A percentile compares a stretch with the other conserved stretches of the same genome.
Evolutionary conservation across 2,329 filamentous ascomycete genomes (phyloP).

Genomic region (Aureobasidium sp.): DNA sequence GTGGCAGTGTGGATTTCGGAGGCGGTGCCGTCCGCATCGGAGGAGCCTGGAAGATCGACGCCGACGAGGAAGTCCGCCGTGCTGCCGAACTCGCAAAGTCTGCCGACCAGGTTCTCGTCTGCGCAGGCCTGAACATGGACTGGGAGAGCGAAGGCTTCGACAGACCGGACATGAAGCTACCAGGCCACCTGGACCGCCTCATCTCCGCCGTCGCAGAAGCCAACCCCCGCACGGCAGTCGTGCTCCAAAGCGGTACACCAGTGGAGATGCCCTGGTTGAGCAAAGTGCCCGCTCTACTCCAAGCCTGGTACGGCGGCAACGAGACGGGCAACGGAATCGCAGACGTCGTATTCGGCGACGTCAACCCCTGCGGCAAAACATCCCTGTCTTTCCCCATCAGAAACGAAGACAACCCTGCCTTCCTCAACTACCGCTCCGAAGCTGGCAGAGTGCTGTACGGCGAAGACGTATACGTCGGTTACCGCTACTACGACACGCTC

Average conservation of each 20-base stretch:
- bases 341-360: constrained; percentile 64
- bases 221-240: constrained; percentile 62
- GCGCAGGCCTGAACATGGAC: constrained; percentile 67
- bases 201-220: constrained; percentile 56
- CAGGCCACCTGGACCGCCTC: constrained; percentile 53
- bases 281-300: constrained; percentile 55
- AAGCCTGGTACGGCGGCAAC: constrained; percentile 81
- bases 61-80: constrained; percentile 55
- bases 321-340: constrained; percentile 75
- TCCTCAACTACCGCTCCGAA: constrained; percentile 65
- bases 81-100: constrained; percentile 59
- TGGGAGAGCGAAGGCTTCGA: constrained; percentile 68
- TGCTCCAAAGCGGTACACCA: constrained; percentile 70
- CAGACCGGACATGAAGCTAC: constrained; percentile 51
- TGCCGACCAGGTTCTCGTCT: constrained; percentile 69
- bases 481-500: constrained; percentile 60
- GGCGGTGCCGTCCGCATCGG: constrained; percentile 56
- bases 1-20: constrained; percentile 57
- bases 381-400: constrained; percentile 58
- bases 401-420: constrained; percentile 50
- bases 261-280: constrained; percentile 63
- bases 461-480: constrained; percentile 65
- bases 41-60: constrained; percentile 44
- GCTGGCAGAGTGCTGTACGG: constrained; percentile 60
- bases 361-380: constrained; percentile 67